phyloP scores from a whole-genome alignment of 495 filamentous ascomycete species.

The Oidiodendron maius region DNA sequence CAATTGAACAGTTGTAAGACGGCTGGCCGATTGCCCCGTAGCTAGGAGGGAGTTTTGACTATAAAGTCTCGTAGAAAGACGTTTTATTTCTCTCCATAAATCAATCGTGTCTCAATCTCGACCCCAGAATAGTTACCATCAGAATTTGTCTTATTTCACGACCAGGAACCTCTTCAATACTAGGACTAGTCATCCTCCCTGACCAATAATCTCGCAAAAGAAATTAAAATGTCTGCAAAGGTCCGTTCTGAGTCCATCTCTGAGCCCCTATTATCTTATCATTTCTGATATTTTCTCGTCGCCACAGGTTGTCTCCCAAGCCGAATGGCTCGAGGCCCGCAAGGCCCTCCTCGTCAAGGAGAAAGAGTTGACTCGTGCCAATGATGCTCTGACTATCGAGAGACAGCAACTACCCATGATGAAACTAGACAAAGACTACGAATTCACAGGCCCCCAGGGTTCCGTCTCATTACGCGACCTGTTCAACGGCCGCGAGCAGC shows the following conservation, averaged over 20 bases:
- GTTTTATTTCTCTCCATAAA: no score
- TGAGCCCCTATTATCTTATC: background rate
- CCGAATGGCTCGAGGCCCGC: slow-evolving; percentile 32
- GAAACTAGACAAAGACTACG: slow-evolving; percentile 26
- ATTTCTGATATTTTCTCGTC: no score
- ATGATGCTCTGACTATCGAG: slow-evolving; percentile 24
- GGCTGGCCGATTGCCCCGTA: no score
- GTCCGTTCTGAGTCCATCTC: background rate
- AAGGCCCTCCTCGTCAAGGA: slow-evolving; percentile 30
- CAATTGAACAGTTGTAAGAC: no score
- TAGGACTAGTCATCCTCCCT: no score
- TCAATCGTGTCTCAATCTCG: no score
- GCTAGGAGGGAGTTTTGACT: no score
- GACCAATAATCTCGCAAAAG: background rate
- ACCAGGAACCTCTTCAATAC: no score
- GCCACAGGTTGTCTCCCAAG: slow-evolving; percentile 17
- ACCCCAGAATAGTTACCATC: no score
- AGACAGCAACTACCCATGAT: slow-evolving; percentile 30
- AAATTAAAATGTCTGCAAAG: background rate
- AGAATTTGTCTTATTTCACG: no score
- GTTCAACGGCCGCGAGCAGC: slow-evolving; percentile 31
- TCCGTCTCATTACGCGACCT: slow-evolving; percentile 27
- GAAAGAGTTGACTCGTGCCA: slow-evolving; percentile 26
- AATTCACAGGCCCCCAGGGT: slow-evolving; percentile 25
- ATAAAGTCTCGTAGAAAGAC: no score